phyloP scores from a whole-genome alignment of 1,139 yeast genomes.

The Candida tunisiensis region DNA sequence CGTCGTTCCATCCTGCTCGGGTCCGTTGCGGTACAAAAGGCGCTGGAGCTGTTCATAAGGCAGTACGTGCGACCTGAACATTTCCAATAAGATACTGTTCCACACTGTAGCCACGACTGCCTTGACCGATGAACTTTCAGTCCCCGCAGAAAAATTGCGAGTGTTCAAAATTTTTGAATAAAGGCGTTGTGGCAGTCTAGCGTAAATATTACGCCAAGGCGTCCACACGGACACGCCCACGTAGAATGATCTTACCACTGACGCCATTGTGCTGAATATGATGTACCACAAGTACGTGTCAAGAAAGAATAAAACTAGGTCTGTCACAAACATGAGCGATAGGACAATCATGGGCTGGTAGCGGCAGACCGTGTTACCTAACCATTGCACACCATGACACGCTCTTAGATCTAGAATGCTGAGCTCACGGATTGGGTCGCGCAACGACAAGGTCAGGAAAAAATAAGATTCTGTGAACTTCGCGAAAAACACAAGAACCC shows the following conservation, averaged over 20 bases:
- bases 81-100: slow-evolving; percentile 61
- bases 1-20: too few species aligned
- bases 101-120: slow-evolving; percentile 32
- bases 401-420: slow-evolving; percentile 39
- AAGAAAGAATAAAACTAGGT: slow-evolving; percentile 56
- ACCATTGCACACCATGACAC: slow-evolving; percentile 40
- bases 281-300: slow-evolving; percentile 88
- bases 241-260: slow-evolving; percentile 51
- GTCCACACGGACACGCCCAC: slow-evolving; percentile 69
- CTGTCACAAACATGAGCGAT: slow-evolving; percentile 40
- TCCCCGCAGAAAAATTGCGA: slow-evolving; percentile 23
- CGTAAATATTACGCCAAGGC: slow-evolving; percentile 74
- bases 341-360: slow-evolving; percentile 44
- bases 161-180: slow-evolving; percentile 44
- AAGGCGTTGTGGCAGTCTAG: slow-evolving; percentile 59
- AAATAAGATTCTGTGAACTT: slow-evolving; percentile 71
- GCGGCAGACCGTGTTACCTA: slow-evolving; percentile 37
- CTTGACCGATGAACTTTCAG: slow-evolving; percentile 1
- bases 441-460: slow-evolving; percentile 57
- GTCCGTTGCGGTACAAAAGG: too few species aligned
- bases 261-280: slow-evolving; percentile 60
- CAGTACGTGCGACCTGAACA: too few species aligned
- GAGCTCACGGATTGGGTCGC: slow-evolving; percentile 63
- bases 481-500: slow-evolving; percentile 54
- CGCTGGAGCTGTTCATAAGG: too few species aligned